Evolutionary conservation across 2,329 filamentous ascomycete species (phyloP).

Genomic region (Alternaria infectoria): DNA sequence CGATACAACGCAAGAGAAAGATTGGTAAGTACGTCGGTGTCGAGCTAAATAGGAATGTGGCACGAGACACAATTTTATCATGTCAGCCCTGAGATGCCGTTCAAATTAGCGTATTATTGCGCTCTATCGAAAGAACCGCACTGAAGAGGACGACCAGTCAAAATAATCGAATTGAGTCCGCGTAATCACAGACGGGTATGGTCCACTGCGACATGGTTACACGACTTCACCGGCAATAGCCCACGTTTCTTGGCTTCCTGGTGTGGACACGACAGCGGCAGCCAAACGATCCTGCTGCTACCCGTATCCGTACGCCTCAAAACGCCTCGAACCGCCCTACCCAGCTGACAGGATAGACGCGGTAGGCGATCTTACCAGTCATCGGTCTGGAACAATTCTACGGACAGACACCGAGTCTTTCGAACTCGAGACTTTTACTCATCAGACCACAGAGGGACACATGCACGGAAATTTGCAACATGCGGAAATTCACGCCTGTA

Average conservation of each 20-base stretch:
- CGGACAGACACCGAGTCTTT: neutral
- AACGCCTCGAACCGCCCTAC: neutral
- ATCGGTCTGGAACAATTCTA: neutral
- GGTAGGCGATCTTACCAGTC: slow-evolving; percentile 8
- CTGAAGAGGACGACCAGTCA: neutral
- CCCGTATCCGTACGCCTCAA: slow-evolving; percentile 5
- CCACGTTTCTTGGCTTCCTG: slow-evolving; percentile 17
- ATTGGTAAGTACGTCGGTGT: neutral
- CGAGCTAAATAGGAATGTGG: neutral
- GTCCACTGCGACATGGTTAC: slow-evolving; percentile 6
- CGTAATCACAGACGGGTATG: slow-evolving; percentile 1
- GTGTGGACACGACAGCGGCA: slow-evolving; percentile 6
- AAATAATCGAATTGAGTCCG: slow-evolving; percentile 1
- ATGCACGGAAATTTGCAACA: neutral
- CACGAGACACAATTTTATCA: slow-evolving; percentile 2
- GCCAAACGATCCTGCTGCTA: slow-evolving; percentile 13
- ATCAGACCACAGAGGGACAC: neutral
- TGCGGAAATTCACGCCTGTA: neutral
- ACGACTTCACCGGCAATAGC: slow-evolving; percentile 15
- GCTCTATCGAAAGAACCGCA: neutral
- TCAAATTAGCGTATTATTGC: slow-evolving; percentile 9
- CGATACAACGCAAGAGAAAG: neutral
- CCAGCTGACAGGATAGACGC: slow-evolving; percentile 7
- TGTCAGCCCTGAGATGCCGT: neutral
- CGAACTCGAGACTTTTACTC: neutral